A percentile compares a stretch with the other conserved stretches of the same genome.
Conservation (phyloP, 345 rosid genomes). For the Arabidopsis thaliana region DNA sequence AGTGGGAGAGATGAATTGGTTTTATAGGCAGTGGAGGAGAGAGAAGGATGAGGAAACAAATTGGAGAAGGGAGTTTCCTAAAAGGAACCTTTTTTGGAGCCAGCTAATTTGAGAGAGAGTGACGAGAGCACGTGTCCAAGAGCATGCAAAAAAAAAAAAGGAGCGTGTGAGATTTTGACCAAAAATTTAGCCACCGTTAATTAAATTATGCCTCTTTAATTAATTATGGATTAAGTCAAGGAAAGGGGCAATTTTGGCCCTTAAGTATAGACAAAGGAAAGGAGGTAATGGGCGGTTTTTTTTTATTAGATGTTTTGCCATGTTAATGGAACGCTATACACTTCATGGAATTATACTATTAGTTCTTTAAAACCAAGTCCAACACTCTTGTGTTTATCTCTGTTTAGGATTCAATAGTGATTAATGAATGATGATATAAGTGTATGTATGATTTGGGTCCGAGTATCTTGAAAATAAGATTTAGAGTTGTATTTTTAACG, state of each 20-base stretch:
- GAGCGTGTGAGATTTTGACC: constrained; percentile 49
- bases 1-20: constrained; percentile 36
- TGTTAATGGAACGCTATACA: constrained; percentile 7
- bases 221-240: constrained; percentile 30
- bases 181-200: constrained; percentile 32
- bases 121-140: constrained; percentile 47
- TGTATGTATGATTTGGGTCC: no score
- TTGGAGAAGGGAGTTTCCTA: constrained; percentile 35
- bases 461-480: no score
- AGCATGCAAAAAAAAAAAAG: constrained; percentile 41
- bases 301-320: constrained; percentile 17
- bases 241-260: constrained; percentile 47
- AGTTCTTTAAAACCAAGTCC: constrained; percentile 13
- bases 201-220: not conserved
- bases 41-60: not conserved
- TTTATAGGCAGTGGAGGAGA: constrained; percentile 44
- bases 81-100: constrained; percentile 35
- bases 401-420: not conserved
- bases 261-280: constrained; percentile 49
- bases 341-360: constrained; percentile 30
- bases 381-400: constrained; percentile 23
- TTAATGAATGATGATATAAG: no score
- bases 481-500: no score
- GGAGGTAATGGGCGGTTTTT: constrained; percentile 27
- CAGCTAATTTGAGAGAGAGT: constrained; percentile 44